Base-by-base conservation (phyloP, 1,284 basidiomycete species). In the Hemileia vastatrix region DNA sequence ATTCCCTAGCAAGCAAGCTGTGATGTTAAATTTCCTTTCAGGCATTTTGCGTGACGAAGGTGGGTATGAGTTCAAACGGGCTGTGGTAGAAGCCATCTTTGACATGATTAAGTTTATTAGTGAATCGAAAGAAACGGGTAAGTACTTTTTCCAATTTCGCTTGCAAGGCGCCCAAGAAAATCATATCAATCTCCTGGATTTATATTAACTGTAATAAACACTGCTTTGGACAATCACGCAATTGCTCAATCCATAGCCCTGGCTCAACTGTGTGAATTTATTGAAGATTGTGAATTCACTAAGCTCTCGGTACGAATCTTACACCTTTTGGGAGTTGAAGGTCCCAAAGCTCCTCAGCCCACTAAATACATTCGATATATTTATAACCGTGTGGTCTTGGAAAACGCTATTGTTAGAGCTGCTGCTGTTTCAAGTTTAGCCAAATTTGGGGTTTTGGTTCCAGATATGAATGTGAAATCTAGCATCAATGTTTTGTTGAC, bases 221-320 rank as follows among this genome's bases (percentile, higher is more conserved):
- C 47, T 23, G 4, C 8, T 47, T 4, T 19, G 5, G 44, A 62
- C 67, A 24, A 51, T 44, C 9, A 43, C 52, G 19, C 11, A 23
- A 6, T 21, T 5, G 19, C 21, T 9, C 13, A 15, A 18, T 18
- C 18, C 6, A 1, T 87, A 78, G 95, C 95, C 1, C 83, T 99
- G 48, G 92, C 92, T 9, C 91, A 99, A 75, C 83, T 99, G n/a
- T 98, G 95, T 81, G 95, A 99, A 77, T 98, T 99, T 77, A 99
- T 99, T 76, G 95, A 98, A 78, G 95, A 98, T 77, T 99, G 95
- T 82, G 95, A 99, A 77, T 99, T 98, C 76, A 97, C 94, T 47
- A 99, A 98, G 78, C 84, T 99, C 53, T 96, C 91, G 27, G 95
- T 99, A 64, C 86, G 95, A 54, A 91, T 99, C 71, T 82, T 99